Base-by-base conservation (phyloP, 805 yeast genomes). In the Nakazawaea molendinolei region DNA sequence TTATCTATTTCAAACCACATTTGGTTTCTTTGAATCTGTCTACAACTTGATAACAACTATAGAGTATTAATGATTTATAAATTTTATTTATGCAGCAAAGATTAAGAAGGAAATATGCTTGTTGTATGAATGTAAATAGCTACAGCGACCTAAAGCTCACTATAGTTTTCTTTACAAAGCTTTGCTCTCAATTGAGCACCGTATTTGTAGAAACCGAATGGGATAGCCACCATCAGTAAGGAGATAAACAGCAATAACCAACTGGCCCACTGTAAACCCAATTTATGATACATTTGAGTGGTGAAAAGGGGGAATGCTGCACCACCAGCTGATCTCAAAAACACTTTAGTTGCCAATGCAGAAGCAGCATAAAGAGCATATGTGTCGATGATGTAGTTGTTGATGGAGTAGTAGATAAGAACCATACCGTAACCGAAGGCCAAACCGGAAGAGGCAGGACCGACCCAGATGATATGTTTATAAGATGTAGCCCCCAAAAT, bases 361-460 rank as follows among this genome's bases (percentile, higher is more conserved):
- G 79, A 69, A 7, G 92, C 86, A 5, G 90, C 89, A 51, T 70
- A 80, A 51, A 80, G 76, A 36, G 86, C 81, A 59, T 87, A 86
- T 26, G 95, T 82, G 59, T 87, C 96, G 53, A 87, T 85, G 58
- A 87, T 89, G 52, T 89, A 86, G 61, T 83, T 83, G 62, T 83
- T 73, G 42, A 72, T 55, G 1, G 78, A 70, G 51, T 73, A 72
- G 55, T 73, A 74, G 43, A 74, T 68, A 45, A 73, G 60, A 36
- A 74, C 78, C 78, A 74, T 72, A 34, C 79, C 79, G 48, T 67
- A 74, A 23, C 79, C 79, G 49, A 73, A 73, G 0, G 76, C 75
- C 28, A 74, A 54, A 32, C 79, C 79, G 2, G 77, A 65, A 30
- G 74, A 68, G 8, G 77, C 77, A 8, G 79, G 79, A 10, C 79